Evolutionary conservation across 2,329 filamentous ascomycete species (phyloP).

Genomic region (Tolypocladium tundrense): DNA sequence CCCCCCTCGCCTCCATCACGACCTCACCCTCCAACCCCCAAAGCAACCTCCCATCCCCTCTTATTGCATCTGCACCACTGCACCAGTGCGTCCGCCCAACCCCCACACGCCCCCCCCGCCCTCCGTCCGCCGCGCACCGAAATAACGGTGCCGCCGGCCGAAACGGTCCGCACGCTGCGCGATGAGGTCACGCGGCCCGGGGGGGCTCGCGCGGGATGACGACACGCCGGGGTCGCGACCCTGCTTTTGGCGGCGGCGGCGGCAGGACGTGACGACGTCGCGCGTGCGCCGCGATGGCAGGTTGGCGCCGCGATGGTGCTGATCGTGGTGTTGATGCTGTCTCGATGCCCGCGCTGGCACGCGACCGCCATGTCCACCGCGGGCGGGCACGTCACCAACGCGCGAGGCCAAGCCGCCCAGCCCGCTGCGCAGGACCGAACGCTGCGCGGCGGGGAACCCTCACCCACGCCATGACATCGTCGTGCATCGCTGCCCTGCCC

Average conservation of each 20-base stretch:
- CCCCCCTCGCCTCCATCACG: background rate
- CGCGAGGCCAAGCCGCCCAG: too few species aligned
- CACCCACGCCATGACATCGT: background rate
- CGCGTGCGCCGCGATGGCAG: background rate
- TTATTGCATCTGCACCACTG: background rate
- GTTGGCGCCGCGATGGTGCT: background rate
- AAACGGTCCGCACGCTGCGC: slow-evolving; percentile 5
- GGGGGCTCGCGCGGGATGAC: background rate
- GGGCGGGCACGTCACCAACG: too few species aligned
- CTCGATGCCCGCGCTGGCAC: too few species aligned
- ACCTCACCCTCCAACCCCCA: background rate
- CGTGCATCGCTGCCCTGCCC: background rate
- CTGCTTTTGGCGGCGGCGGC: background rate
- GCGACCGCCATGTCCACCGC: too few species aligned
- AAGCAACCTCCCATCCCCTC: background rate
- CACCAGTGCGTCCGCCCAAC: background rate
- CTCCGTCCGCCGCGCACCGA: background rate
- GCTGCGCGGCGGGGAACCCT: background rate
- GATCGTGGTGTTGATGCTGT: background rate
- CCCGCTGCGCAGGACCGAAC: background rate
- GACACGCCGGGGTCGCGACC: background rate
- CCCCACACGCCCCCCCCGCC: background rate
- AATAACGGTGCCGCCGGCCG: background rate
- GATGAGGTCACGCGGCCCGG: slow-evolving; percentile 16
- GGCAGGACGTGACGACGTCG: background rate